These are phyloP conservation scores for Tylopilus sp. DNA, from an alignment of 1,284 basidiomycete genomes.

Conservation along the genomic window DNA sequence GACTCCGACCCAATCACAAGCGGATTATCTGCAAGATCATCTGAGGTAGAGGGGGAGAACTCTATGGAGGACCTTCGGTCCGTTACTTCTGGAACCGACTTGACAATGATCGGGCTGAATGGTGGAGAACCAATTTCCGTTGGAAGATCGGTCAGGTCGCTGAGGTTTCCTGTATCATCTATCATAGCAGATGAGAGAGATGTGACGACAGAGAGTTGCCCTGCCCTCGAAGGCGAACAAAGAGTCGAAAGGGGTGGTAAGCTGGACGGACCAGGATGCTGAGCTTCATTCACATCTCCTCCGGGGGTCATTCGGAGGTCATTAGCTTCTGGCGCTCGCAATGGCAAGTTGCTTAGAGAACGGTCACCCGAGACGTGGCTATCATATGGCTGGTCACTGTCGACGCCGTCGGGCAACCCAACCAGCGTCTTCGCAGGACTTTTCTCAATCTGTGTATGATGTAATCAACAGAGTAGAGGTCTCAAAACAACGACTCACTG, in stretches of 20 bases:
- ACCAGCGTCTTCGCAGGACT: slow-evolving; percentile 14
- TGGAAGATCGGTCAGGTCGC: slow-evolving; percentile 30
- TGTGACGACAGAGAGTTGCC: not conserved
- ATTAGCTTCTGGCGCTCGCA: not conserved
- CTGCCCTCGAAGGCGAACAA: not conserved
- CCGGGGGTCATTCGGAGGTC: not conserved
- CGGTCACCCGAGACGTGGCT: not conserved
- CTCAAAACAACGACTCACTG: slow-evolving; percentile 18
- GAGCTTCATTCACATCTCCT: not conserved
- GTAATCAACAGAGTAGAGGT: not conserved
- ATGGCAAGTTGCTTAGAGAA: not conserved
- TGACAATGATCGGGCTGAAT: not conserved
- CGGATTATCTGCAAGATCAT: not conserved
- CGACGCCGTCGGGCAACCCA: slow-evolving; percentile 12
- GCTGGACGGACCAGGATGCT: not conserved
- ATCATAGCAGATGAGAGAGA: not conserved
- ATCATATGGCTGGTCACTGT: slow-evolving; percentile 6
- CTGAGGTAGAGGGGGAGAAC: not conserved
- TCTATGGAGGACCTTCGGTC: not conserved
- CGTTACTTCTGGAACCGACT: not conserved
- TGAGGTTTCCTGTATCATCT: slow-evolving; percentile 21
- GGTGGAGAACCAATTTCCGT: slow-evolving; percentile 21
- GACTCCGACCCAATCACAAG: not conserved
- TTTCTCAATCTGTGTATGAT: slow-evolving; percentile 20
- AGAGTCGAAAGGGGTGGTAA: not conserved